Evolutionary conservation across 352 stramenopile species (phyloP), one percentile per base, ranked within the genome.

Genomic region (Phytophthora melonis): DNA sequence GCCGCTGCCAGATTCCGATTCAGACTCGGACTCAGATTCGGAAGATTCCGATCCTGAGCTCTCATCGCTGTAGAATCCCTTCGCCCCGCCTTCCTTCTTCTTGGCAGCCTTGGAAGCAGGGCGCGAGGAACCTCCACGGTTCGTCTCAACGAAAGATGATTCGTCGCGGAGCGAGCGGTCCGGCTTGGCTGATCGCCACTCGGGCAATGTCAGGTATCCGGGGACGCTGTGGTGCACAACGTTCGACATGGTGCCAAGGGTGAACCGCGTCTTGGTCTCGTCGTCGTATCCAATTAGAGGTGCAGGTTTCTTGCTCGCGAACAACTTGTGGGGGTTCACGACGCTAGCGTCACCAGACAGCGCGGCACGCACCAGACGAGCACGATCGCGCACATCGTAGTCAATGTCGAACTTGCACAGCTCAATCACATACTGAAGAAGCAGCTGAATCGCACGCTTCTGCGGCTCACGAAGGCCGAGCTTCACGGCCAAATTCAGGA

Each of bases 401-500:
- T 98, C 91, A 7, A 89, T 73, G 74, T 99, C 96, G 65, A 98
- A 98, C 67, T 97, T 91, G 61, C 89, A 95, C 32, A 98, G 75
- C 68, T 98, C 93, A 39, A 98, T 88, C 60, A 98, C 87, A 60
- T 98, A 98, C 62, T 93, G 84, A 2, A 97, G 70, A 21, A 98
- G 77, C 61, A 94, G 65, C 55, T 93, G 83, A 45, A 97, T 86
- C 14, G 93, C 90, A 36, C 80, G 72, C 72, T 86, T 89, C 64
- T 83, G 89, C 5, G 79, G 93, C 68, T 87, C 84, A 55, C 76
- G 89, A 49, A 92, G 90, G 41, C 79, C 83, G 13, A 98, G 84
- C 74, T 99, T 99, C 1, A 97, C 87, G 1, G 91, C 78, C 3
- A 99, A 82, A 59, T 99, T 97, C 18, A 99, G 62, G 16, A 97